These are phyloP conservation scores for Cryptococcus hybrid DNA, from an alignment of 1,284 basidiomycete species.

Conservation along the genomic window DNA sequence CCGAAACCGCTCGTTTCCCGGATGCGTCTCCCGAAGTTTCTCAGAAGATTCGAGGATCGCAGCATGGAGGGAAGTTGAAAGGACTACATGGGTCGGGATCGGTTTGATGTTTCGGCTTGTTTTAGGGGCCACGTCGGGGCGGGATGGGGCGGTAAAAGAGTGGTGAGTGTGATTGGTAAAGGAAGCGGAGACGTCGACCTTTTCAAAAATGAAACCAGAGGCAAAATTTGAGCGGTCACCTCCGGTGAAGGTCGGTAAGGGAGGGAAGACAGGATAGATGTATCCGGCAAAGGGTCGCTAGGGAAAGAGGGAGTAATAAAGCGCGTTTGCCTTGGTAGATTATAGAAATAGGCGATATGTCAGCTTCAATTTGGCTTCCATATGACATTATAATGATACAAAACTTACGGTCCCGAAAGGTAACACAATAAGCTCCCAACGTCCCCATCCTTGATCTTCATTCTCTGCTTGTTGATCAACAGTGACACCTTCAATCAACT, in stretches of 20 bases:
- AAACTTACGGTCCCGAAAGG: slow-evolving; percentile 69
- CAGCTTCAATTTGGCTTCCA: slow-evolving; percentile 4
- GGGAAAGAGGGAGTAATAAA: slow-evolving; percentile 59
- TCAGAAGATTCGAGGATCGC: slow-evolving; percentile 80
- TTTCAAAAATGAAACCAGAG: slow-evolving; percentile 10
- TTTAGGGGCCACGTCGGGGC: slow-evolving; percentile 58
- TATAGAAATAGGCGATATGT: neutral
- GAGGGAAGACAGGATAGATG: neutral
- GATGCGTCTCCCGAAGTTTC: slow-evolving; percentile 62
- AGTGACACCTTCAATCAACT: slow-evolving; percentile 67
- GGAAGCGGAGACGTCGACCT: slow-evolving; percentile 37
- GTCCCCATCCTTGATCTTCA: neutral
- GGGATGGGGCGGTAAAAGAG: slow-evolving; percentile 53
- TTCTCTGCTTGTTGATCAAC: slow-evolving; percentile 4
- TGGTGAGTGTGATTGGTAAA: slow-evolving; percentile 62
- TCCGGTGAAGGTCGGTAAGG: slow-evolving; percentile 2
- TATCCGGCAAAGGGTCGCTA: slow-evolving; percentile 40
- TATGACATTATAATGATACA: neutral
- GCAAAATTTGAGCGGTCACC: neutral
- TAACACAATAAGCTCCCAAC: slow-evolving; percentile 50
- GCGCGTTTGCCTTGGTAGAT: slow-evolving; percentile 68
- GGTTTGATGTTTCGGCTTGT: neutral
- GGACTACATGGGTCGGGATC: slow-evolving; percentile 51
- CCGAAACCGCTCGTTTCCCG: slow-evolving; percentile 82
- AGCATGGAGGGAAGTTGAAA: slow-evolving; percentile 72